Percentiles rank a stretch among this genome's conserved stretches.
Evolutionary conservation across 2,329 filamentous ascomycete species (phyloP).

Genomic region (Coniochaeta sp.): DNA sequence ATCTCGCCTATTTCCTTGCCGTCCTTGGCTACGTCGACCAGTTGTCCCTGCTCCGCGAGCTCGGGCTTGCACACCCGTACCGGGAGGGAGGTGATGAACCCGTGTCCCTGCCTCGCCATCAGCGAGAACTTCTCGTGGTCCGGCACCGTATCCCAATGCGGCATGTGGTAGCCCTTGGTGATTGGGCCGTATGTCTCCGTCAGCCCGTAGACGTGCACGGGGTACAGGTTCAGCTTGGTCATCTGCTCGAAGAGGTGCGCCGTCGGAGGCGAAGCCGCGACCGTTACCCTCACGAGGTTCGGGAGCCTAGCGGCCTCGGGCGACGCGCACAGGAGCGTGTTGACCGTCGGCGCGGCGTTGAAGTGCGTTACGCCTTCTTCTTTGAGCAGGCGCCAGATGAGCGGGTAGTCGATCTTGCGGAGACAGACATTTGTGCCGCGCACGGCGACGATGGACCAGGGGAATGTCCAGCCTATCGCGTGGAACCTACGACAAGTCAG

Average conservation of each 20-base stretch:
- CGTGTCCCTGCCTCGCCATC: constrained; percentile 93
- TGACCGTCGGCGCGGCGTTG: constrained; percentile 92
- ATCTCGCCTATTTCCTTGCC: constrained; percentile 44
- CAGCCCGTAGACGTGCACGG: constrained; percentile 88
- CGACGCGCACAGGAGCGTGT: constrained; percentile 81
- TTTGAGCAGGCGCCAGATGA: constrained; percentile 86
- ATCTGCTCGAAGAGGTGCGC: constrained; percentile 91
- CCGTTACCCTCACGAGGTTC: constrained; percentile 73
- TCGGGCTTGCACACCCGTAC: constrained; percentile 77
- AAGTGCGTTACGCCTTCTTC: constrained; percentile 88
- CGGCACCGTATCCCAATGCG: constrained; percentile 71
- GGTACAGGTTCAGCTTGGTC: constrained; percentile 70
- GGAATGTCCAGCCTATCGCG: constrained; percentile 75
- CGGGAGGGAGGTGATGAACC: constrained; percentile 76
- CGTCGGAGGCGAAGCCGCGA: constrained; percentile 85
- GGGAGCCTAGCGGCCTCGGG: constrained; percentile 65
- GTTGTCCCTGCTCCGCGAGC: constrained; percentile 55
- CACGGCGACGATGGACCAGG: constrained; percentile 88
- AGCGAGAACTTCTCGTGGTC: constrained; percentile 71
- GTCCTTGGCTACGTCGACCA: constrained; percentile 47
- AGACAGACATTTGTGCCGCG: constrained; percentile 93
- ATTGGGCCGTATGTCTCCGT: constrained; percentile 92
- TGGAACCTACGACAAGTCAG: constrained; percentile 42
- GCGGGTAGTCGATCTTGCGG: constrained; percentile 87
- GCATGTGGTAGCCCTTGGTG: constrained; percentile 86